Conservation (phyloP, 2,329 filamentous ascomycete genomes). For the Colletotrichum kahawae region DNA sequence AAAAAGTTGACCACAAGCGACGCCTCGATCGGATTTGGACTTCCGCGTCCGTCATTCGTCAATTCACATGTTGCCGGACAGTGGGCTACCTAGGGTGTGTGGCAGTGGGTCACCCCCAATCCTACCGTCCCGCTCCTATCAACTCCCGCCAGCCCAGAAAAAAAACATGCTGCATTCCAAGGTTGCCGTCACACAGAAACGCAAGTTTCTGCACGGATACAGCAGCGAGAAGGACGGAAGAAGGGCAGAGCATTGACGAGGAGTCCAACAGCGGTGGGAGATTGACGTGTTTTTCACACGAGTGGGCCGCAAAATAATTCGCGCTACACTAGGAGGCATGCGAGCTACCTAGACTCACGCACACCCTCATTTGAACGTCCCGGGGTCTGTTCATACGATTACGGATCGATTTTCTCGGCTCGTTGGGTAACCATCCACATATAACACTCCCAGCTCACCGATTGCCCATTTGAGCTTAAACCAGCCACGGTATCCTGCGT, state of each 20-base stretch:
- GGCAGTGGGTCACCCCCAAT: neutral
- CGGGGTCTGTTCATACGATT: neutral
- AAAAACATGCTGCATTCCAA: neutral
- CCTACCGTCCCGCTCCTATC: neutral
- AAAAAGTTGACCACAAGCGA: neutral
- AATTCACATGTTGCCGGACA: neutral
- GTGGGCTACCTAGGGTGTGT: neutral
- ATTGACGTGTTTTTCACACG: neutral
- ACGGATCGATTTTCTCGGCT: slow-evolving; percentile 8
- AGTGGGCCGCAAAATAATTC: neutral
- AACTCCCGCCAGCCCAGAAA: neutral
- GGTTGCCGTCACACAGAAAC: neutral
- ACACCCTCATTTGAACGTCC: neutral
- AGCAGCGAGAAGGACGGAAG: neutral
- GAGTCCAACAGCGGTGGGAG: neutral
- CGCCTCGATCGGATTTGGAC: neutral
- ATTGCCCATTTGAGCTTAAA: slow-evolving; percentile 20
- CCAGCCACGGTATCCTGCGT: slow-evolving; percentile 10
- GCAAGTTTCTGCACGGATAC: neutral
- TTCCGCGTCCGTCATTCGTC: neutral
- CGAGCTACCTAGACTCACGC: neutral
- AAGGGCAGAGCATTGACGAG: neutral
- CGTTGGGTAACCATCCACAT: slow-evolving; percentile 8
- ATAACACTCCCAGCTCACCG: slow-evolving; percentile 14
- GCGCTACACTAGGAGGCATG: neutral